These are phyloP conservation scores for Lactarius deliciosus DNA, from an alignment of 768 basidiomycete genomes.

Conservation along the genomic window DNA sequence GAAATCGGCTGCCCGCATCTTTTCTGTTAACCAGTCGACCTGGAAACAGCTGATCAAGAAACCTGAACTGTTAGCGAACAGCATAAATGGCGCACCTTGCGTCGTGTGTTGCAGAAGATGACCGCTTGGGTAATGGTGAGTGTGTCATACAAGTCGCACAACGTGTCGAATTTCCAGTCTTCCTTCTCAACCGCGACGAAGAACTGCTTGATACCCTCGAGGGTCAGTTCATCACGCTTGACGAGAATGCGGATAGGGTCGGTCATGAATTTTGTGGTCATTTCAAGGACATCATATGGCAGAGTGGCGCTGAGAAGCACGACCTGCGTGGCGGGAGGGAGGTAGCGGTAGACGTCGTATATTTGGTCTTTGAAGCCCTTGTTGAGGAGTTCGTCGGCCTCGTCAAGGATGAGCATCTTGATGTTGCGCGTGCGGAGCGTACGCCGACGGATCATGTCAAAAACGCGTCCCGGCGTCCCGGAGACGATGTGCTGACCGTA, in stretches of 20 bases:
- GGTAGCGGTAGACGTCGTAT: slow-evolving; percentile 97
- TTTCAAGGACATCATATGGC: slow-evolving; percentile 95
- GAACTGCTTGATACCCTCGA: slow-evolving; percentile 96
- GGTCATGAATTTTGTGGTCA: slow-evolving; percentile 99
- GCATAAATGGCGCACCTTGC: slow-evolving; percentile 65
- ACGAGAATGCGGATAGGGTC: slow-evolving; percentile 98
- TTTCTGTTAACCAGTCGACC: slow-evolving; percentile 99
- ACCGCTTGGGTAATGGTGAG: slow-evolving; percentile 99
- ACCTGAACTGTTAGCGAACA: background rate
- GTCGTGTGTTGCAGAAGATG: slow-evolving; percentile 97
- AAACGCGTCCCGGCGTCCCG: slow-evolving; percentile 96
- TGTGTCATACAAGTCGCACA: slow-evolving; percentile 97
- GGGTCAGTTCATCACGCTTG: slow-evolving; percentile 97
- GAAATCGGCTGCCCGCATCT: slow-evolving; percentile 98
- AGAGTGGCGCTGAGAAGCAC: slow-evolving; percentile 95
- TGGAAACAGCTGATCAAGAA: slow-evolving; percentile 33
- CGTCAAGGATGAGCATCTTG: slow-evolving; percentile 95
- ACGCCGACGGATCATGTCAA: slow-evolving; percentile 97
- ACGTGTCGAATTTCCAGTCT: slow-evolving; percentile 99
- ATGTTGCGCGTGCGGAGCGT: slow-evolving; percentile 93
- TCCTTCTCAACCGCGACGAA: slow-evolving; percentile 99
- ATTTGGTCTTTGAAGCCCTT: slow-evolving; percentile 99
- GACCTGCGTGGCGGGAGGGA: slow-evolving; percentile 96
- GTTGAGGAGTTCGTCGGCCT: slow-evolving; percentile 95
- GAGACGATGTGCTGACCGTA: slow-evolving; percentile 98